Evolutionary conservation across 2,329 filamentous ascomycete genomes (phyloP).

Genomic region (Escovopsis sp.): DNA sequence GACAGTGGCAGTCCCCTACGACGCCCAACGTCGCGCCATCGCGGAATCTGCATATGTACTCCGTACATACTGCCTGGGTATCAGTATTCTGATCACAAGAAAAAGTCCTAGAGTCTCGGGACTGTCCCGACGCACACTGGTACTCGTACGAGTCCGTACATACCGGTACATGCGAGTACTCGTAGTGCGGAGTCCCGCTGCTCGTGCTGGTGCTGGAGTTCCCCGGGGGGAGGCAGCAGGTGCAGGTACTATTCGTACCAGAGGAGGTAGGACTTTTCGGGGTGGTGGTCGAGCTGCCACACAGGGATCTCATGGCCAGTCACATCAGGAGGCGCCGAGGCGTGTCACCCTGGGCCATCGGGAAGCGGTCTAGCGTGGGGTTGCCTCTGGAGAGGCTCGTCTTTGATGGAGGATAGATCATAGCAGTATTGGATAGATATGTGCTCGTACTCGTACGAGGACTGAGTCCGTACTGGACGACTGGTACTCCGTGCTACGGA

Average conservation of each 20-base stretch:
- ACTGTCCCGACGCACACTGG: too few relatives aligned
- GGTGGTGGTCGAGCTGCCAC: conserved; percentile 1
- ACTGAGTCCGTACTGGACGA: background rate
- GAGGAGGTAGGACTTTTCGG: conserved; percentile 2
- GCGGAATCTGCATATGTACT: background rate
- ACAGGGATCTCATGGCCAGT: conserved; percentile 1
- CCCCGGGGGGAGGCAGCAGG: too few relatives aligned
- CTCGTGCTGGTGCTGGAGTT: too few relatives aligned
- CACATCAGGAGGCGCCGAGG: conserved; percentile 6
- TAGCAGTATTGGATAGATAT: background rate
- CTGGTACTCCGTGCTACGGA: too few relatives aligned
- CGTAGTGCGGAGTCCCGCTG: too few relatives aligned
- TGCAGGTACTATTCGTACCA: too few relatives aligned
- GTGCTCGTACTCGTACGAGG: background rate
- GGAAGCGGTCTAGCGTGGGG: conserved; percentile 6
- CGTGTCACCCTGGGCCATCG: conserved; percentile 5
- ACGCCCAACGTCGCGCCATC: background rate
- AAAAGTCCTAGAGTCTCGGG: background rate
- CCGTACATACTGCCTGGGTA: background rate
- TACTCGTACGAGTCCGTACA: too few relatives aligned
- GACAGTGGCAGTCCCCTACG: too few relatives aligned
- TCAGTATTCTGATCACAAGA: too few relatives aligned
- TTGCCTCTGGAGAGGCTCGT: background rate
- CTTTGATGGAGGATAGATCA: background rate
- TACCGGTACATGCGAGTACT: too few relatives aligned